A percentile compares a stretch with the other conserved stretches of the same genome.
These are phyloP conservation scores for Vitis hybrid DNA, from an alignment of 177 flowering plant genomes.

Conservation along the genomic window DNA sequence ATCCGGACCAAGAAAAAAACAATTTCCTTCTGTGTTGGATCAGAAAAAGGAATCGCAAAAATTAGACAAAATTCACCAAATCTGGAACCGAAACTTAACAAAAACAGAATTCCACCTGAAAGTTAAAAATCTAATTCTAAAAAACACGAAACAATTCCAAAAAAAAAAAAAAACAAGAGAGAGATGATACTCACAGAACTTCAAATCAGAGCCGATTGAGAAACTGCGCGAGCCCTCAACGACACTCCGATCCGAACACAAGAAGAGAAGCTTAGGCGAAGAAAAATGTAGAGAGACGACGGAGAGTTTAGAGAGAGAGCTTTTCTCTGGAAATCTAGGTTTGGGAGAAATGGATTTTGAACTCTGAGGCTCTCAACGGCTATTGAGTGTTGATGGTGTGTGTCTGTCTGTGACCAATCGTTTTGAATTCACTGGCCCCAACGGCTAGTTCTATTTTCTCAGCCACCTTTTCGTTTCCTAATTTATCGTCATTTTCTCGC, in stretches of 20 bases:
- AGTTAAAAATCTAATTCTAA: not conserved
- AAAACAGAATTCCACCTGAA: too few relatives aligned
- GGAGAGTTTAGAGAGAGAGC: not conserved
- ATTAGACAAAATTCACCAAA: too few relatives aligned
- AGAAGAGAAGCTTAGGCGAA: too few relatives aligned
- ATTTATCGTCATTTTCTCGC: conserved; percentile 7
- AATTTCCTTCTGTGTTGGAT: too few relatives aligned
- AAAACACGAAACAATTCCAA: not conserved
- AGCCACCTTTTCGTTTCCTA: not conserved
- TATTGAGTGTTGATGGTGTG: not conserved
- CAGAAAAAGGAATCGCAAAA: too few relatives aligned
- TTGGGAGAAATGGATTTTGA: too few relatives aligned
- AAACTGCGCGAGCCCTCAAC: not conserved
- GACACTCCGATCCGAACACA: not conserved
- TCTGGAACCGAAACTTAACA: too few relatives aligned
- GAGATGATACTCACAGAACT: conserved; percentile 12
- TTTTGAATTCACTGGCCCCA: conserved; percentile 28
- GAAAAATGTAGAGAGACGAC: not conserved
- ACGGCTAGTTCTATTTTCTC: conserved; percentile 41
- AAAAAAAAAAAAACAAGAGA: not conserved
- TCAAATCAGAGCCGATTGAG: not conserved
- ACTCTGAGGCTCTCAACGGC: too few relatives aligned
- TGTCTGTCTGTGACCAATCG: not conserved
- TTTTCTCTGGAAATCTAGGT: not conserved
- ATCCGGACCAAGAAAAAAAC: too few relatives aligned